phyloP scores from a whole-genome alignment of 164 flowering plant species.

The Nymphaea colorata region DNA sequence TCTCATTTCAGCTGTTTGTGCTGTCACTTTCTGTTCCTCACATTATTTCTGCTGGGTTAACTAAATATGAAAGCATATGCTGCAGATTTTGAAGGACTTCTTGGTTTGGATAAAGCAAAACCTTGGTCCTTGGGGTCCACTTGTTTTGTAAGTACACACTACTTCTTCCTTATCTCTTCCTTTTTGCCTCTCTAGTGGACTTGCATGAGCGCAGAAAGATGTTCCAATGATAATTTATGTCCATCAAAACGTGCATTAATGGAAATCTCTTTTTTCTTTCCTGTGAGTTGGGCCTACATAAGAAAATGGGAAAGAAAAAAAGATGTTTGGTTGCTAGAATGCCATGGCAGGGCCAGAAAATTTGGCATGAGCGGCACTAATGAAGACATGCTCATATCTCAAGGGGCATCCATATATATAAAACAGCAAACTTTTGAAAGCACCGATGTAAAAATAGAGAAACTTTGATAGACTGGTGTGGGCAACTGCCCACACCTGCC shows the following conservation, averaged over 20 bases:
- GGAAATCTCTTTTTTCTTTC: neutral
- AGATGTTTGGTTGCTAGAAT: no score
- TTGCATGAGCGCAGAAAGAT: neutral
- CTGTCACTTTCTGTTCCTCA: neutral
- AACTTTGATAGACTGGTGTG: no score
- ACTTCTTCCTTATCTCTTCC: neutral
- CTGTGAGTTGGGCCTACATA: neutral
- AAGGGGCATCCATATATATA: no score
- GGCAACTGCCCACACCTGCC: no score
- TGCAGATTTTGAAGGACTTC: conserved; percentile 74
- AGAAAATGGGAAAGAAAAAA: no score
- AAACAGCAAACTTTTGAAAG: no score
- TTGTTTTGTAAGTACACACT: conserved; percentile 57
- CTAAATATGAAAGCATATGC: neutral
- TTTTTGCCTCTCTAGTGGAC: neutral
- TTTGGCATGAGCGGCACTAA: no score
- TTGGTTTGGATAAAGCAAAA: conserved; percentile 59
- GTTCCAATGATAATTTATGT: neutral
- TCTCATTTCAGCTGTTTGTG: neutral
- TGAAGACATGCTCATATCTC: no score
- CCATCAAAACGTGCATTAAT: neutral
- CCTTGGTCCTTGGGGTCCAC: conserved; percentile 91
- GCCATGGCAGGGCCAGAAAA: no score
- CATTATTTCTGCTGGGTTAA: neutral
- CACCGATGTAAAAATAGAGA: no score